Evolutionary conservation across 495 filamentous ascomycete species (phyloP).

Genomic region (Neurospora sp.): DNA sequence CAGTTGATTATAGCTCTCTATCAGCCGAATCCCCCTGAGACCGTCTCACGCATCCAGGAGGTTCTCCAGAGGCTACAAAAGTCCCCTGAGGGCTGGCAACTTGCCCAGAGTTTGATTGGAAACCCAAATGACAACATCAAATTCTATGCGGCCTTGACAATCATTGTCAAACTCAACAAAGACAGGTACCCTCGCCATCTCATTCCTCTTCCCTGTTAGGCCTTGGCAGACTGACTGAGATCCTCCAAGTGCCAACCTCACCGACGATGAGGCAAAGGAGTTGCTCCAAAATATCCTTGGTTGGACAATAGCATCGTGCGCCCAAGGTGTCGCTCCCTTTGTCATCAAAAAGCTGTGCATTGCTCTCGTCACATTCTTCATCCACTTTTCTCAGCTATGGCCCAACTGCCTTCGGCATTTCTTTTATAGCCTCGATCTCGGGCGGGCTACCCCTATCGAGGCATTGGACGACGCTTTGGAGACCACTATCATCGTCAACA

Average conservation of each 20-base stretch:
- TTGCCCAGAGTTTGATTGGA: constrained; percentile 63
- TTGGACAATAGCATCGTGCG: constrained; percentile 53
- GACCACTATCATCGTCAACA: constrained; percentile 42
- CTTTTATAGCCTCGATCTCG: constrained; percentile 47
- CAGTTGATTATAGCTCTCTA: constrained; percentile 62
- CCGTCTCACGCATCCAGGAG: constrained; percentile 60
- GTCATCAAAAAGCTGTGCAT: constrained; percentile 78
- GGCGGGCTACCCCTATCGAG: constrained; percentile 36
- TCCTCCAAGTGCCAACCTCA: constrained; percentile 45
- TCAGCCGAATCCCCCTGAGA: constrained; percentile 49
- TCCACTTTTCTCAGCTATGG: constrained; percentile 62
- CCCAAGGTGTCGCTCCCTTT: constrained; percentile 47
- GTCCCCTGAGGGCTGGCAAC: constrained; percentile 70
- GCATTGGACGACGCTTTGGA: constrained; percentile 40
- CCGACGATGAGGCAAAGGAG: constrained; percentile 47
- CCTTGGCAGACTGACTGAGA: background rate
- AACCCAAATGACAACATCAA: constrained; percentile 59
- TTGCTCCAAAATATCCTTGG: constrained; percentile 61
- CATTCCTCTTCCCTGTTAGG: background rate
- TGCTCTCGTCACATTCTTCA: constrained; percentile 68
- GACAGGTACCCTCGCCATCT: constrained; percentile 47
- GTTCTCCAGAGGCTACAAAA: constrained; percentile 68
- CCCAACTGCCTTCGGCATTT: constrained; percentile 58
- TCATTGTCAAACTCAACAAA: constrained; percentile 83
- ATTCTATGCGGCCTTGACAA: constrained; percentile 91